phyloP scores from a whole-genome alignment of 202 grass and related monocot genomes.

The Carex sylvatica region DNA sequence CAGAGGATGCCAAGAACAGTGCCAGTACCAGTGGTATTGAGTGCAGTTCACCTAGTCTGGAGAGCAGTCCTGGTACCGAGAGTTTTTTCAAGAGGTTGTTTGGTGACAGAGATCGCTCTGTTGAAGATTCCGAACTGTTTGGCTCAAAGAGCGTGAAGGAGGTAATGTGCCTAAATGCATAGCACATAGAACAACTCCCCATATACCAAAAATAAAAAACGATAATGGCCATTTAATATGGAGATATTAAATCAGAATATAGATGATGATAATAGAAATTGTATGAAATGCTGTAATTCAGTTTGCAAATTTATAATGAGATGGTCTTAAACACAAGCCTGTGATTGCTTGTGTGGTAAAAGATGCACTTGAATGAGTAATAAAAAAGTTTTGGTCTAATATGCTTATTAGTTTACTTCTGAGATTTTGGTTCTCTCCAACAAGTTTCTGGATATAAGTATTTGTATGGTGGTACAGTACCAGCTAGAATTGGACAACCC shows the following conservation, averaged over 20 bases:
- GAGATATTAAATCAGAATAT: neutral
- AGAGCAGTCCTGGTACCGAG: slow-evolving; percentile 93
- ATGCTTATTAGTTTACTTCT: neutral
- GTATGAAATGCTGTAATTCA: neutral
- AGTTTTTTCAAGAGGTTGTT: slow-evolving; percentile 89
- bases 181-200: neutral
- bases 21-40: slow-evolving; percentile 38
- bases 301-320: slow-evolving; percentile 8
- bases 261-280: neutral
- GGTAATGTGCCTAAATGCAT: slow-evolving; percentile 36
- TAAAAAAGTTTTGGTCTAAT: neutral
- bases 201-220: neutral
- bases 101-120: slow-evolving; percentile 74
- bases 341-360: neutral
- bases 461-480: neutral
- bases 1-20: slow-evolving; percentile 66
- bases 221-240: neutral
- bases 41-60: slow-evolving; percentile 45
- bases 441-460: neutral
- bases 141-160: slow-evolving; percentile 63
- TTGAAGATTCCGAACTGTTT: slow-evolving; percentile 91
- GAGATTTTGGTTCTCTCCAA: neutral
- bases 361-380: neutral
- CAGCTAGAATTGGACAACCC: neutral
- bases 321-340: neutral